Evolutionary conservation across 2,329 filamentous ascomycete genomes (phyloP).

Genomic region (Sordariomycetes sp.): DNA sequence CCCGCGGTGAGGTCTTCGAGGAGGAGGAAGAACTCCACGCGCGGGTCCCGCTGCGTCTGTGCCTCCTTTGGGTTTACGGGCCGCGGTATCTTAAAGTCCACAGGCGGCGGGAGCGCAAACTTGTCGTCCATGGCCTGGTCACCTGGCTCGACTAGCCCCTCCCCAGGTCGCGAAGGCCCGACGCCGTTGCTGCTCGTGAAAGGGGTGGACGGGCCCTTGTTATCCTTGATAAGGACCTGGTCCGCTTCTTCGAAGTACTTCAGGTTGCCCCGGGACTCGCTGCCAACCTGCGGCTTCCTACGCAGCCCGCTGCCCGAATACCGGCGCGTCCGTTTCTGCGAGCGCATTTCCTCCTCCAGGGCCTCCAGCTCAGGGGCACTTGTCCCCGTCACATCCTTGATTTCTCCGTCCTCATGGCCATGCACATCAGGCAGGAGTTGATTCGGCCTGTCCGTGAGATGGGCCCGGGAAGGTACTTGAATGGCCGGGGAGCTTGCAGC

Average conservation of each 20-base stretch:
- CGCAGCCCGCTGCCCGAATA: conserved; percentile 82
- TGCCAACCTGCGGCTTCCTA: conserved; percentile 61
- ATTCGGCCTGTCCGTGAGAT: not conserved
- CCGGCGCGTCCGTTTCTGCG: conserved; percentile 50
- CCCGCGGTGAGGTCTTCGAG: conserved; percentile 91
- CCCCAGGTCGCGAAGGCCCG: conserved; percentile 3
- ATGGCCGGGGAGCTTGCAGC: not conserved
- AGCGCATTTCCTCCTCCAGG: conserved; percentile 28
- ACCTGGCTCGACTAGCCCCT: conserved; percentile 3
- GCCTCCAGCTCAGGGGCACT: conserved; percentile 55
- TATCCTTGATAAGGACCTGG: conserved; percentile 68
- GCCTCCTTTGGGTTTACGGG: conserved; percentile 72
- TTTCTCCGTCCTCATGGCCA: conserved; percentile 15
- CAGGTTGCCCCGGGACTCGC: conserved; percentile 61
- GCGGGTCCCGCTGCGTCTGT: conserved; percentile 48
- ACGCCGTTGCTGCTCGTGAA: not conserved
- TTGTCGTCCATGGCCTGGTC: not conserved
- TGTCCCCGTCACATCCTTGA: conserved; percentile 49
- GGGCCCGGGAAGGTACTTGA: not conserved
- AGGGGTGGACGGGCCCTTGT: conserved; percentile 17
- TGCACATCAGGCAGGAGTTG: not conserved
- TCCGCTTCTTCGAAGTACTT: conserved; percentile 87
- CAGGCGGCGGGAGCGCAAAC: conserved; percentile 13
- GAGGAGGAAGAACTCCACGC: conserved; percentile 86
- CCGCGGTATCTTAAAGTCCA: conserved; percentile 33